Conservation (phyloP, 345 rosid genomes). For the Populus alba region DNA sequence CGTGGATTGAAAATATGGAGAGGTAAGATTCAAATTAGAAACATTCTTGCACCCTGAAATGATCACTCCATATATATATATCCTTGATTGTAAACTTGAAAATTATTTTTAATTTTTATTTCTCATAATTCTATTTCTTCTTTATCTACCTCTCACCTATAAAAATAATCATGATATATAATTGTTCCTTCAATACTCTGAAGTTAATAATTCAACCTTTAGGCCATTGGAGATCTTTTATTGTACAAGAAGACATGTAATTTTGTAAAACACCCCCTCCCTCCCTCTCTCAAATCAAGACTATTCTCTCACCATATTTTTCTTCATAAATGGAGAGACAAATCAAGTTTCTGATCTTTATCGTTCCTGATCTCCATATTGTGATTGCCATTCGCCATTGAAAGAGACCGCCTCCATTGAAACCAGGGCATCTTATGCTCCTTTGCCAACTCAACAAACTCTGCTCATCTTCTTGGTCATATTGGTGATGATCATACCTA, state of each 20-base stretch:
- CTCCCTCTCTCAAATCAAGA: neutral
- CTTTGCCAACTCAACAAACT: conserved; percentile 43
- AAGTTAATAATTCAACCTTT: neutral
- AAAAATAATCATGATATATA: too few species aligned
- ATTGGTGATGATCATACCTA: neutral
- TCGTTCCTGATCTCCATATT: conserved; percentile 17
- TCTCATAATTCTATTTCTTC: too few species aligned
- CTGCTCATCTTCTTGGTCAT: conserved; percentile 19
- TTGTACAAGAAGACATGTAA: neutral
- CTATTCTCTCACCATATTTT: too few species aligned
- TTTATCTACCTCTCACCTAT: too few species aligned
- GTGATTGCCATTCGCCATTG: conserved; percentile 16
- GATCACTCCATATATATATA: too few species aligned
- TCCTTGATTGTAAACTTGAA: too few species aligned
- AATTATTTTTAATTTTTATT: too few species aligned
- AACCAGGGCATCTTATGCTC: conserved; percentile 26
- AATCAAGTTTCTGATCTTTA: conserved; percentile 58
- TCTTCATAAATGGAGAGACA: conserved; percentile 79
- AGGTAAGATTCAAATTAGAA: too few species aligned
- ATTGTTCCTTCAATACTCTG: neutral
- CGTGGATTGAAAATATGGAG: too few species aligned
- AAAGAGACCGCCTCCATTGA: conserved; percentile 11
- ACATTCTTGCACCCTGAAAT: too few species aligned
- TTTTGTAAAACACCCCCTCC: neutral
- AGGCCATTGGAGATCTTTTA: neutral